These are phyloP conservation scores for Acer negundo DNA, from an alignment of 345 rosid species.

Conservation along the genomic window DNA sequence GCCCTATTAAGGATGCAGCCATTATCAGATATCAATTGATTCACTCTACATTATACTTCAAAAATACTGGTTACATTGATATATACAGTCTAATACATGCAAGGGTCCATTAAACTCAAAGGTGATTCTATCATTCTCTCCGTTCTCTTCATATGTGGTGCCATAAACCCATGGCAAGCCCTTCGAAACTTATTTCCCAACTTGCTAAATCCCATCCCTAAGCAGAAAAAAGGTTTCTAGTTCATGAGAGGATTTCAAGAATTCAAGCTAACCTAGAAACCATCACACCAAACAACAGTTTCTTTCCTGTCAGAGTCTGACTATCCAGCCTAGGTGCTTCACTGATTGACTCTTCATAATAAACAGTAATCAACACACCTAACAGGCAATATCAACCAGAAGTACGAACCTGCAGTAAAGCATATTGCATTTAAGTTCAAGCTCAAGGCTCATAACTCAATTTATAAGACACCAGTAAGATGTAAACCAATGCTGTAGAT, in stretches of 20 bases:
- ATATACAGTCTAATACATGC: neutral
- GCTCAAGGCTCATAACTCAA: neutral
- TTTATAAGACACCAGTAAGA: neutral
- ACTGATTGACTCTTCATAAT: neutral
- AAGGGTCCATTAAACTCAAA: neutral
- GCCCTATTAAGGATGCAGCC: neutral
- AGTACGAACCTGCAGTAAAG: neutral
- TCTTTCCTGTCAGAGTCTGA: neutral
- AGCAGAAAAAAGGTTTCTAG: neutral
- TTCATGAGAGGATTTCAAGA: neutral
- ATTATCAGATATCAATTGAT: neutral
- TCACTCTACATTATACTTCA: neutral
- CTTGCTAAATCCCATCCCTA: neutral
- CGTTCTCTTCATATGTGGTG: neutral
- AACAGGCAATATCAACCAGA: neutral
- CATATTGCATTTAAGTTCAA: neutral
- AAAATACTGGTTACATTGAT: neutral
- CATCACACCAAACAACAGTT: neutral
- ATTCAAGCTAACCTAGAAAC: neutral
- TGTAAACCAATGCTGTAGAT: neutral
- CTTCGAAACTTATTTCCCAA: neutral
- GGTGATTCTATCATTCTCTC: neutral
- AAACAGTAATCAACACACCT: neutral
- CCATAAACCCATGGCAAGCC: neutral
- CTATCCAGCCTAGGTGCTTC: neutral